Evolutionary conservation across 2,329 filamentous ascomycete species (phyloP), one percentile per base, ranked within the genome.

Genomic region (Cytospora piceae): DNA sequence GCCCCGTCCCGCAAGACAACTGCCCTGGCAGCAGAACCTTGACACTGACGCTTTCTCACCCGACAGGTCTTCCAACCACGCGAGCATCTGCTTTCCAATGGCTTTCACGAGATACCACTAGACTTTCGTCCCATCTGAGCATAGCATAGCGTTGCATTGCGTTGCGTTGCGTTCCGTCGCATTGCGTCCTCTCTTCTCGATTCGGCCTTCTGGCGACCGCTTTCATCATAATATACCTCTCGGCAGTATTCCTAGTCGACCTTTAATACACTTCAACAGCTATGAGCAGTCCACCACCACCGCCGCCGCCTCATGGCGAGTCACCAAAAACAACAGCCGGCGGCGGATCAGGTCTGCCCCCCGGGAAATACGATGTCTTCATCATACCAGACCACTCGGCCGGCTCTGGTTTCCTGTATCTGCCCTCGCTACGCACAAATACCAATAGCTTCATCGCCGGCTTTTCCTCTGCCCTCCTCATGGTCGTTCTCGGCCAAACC

Each of bases 361-460:
- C 91, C 1, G 94, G 94, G 63, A 96, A 95, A 75, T 98, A 97
- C 78, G 94, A 98, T 81, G 96, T 98, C 75, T 97, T 97, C 80
- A 90, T 97, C 76, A 94, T 98, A 73, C 94, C 94, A 9, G 92
- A 94, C 56, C 93, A 97, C 77, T 94, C 93, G 14, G 85, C 94
- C 8, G 94, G 94, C 61, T 87, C 89, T 0, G 94, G 94, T 39
- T 97, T 97, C 77, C 82, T 98, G 32, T 97, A 98, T 77, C 86
- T 98, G n/a, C 94, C 94, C 0, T 97, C 94, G 0, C 78, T 98
- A 68, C 86, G 90, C 74, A 90, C 92, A 24, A 92, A 95, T 73
- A 84, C 90, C 73, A 97, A 97, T 77, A 96, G 92, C 78, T 98
- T 97, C 77, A 84, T 93, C 27, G 93, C 94, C 4, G 94, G 94